Evolutionary conservation across 2,329 filamentous ascomycete genomes (phyloP).

Genomic region (Xylaria sp.): DNA sequence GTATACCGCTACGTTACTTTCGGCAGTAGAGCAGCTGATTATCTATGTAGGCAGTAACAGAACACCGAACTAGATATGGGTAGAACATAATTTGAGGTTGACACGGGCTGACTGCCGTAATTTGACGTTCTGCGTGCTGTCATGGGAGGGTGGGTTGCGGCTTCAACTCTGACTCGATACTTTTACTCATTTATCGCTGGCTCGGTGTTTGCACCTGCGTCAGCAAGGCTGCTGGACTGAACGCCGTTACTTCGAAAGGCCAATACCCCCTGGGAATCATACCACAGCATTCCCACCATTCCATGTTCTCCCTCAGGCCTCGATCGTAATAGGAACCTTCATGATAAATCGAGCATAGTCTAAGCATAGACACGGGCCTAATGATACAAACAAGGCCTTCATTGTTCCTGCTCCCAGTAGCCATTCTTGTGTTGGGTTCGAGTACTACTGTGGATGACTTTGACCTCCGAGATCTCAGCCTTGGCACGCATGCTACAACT

Average conservation of each 20-base stretch:
- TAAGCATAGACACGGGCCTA: neutral
- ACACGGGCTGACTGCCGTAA: conserved; percentile 6
- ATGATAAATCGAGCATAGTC: conserved; percentile 22
- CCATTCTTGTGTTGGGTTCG: neutral
- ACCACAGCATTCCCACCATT: conserved; percentile 3
- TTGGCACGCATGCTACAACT: neutral
- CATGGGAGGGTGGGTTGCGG: neutral
- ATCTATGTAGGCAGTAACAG: neutral
- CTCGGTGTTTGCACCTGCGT: neutral
- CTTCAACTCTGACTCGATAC: conserved; percentile 4
- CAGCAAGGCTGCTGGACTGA: neutral
- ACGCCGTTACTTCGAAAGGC: neutral
- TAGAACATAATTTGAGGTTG: neutral
- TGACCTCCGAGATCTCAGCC: neutral
- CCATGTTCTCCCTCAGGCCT: neutral
- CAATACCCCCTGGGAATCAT: neutral
- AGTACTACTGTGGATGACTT: conserved; percentile 3
- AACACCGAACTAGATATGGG: neutral
- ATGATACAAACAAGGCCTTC: conserved; percentile 23
- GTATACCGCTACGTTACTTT: conserved; percentile 10
- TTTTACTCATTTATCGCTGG: neutral
- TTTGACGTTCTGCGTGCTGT: neutral
- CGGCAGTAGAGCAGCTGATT: conserved; percentile 4
- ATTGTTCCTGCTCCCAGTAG: conserved; percentile 23
- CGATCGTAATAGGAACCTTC: neutral